Evolutionary conservation across 495 filamentous ascomycete genomes (phyloP).

Genomic region (Penicillium psychrofluorescens): DNA sequence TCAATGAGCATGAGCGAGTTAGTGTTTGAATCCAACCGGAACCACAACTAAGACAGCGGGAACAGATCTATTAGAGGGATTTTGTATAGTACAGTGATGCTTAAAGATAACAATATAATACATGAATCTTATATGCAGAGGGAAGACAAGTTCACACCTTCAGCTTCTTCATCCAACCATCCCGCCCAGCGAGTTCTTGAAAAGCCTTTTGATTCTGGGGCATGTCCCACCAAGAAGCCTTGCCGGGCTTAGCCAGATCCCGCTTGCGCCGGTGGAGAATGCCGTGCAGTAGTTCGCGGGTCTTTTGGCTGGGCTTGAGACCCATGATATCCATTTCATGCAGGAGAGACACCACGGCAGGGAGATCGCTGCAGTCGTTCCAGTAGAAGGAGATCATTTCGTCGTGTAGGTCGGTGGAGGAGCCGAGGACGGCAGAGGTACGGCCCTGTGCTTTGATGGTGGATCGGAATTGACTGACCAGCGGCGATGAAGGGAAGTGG

Average conservation of each 20-base stretch:
- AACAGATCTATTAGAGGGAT: too few relatives aligned
- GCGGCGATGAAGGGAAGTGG: constrained; percentile 52
- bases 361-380: constrained; percentile 53
- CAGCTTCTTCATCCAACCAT: constrained; percentile 24
- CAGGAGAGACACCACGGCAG: constrained; percentile 53
- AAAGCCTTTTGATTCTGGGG: constrained; percentile 27
- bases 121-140: too few relatives aligned
- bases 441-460: constrained; percentile 64
- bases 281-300: constrained; percentile 39
- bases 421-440: constrained; percentile 64
- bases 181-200: constrained; percentile 16
- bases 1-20: too few relatives aligned
- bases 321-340: constrained; percentile 72
- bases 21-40: too few relatives aligned
- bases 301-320: constrained; percentile 52
- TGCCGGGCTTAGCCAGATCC: not conserved
- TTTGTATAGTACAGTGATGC: too few relatives aligned
- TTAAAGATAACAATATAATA: too few relatives aligned
- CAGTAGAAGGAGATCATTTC: constrained; percentile 60
- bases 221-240: constrained; percentile 32
- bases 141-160: not conserved
- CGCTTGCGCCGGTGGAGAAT: constrained; percentile 24
- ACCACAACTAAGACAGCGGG: too few relatives aligned
- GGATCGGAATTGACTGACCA: constrained; percentile 57
- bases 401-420: constrained; percentile 68